Conservation (phyloP, 441 rosid genomes). For the Macaranga tanarius region DNA sequence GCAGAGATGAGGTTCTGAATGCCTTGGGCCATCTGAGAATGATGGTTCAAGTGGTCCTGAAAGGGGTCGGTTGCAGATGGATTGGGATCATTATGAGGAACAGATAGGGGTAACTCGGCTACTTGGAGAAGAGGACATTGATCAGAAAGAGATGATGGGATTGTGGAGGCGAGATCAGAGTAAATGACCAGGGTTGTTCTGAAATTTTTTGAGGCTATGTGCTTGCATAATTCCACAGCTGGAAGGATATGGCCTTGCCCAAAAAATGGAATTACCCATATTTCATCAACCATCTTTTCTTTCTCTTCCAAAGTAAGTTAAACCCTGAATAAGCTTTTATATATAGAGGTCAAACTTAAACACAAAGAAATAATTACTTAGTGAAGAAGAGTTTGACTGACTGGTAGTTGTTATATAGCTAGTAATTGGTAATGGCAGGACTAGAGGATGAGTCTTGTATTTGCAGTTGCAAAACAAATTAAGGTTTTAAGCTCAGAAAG, state of each 20-base stretch:
- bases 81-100: no score
- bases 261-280: constrained; percentile 41
- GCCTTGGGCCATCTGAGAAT: constrained; percentile 17
- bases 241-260: constrained; percentile 63
- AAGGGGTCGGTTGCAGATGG: neutral
- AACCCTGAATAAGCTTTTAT: neutral
- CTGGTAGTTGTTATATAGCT: neutral
- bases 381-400: constrained; percentile 2
- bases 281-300: constrained; percentile 21
- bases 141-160: constrained; percentile 38
- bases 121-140: constrained; percentile 31
- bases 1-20: constrained; percentile 31
- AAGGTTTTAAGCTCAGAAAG: no score
- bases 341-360: neutral
- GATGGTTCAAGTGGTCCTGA: constrained; percentile 12
- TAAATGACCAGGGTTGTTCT: constrained; percentile 34
- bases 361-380: neutral
- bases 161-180: constrained; percentile 37
- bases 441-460: no score
- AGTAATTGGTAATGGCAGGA: no score
- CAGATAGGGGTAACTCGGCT: constrained; percentile 24
- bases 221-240: constrained; percentile 47
- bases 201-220: constrained; percentile 34
- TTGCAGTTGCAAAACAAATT: no score
- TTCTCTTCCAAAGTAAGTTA: neutral